Evolutionary conservation across 371 early-diverging fungal genomes (phyloP), one percentile per base, ranked within the genome.

Genomic region (Mucor irregularis): DNA sequence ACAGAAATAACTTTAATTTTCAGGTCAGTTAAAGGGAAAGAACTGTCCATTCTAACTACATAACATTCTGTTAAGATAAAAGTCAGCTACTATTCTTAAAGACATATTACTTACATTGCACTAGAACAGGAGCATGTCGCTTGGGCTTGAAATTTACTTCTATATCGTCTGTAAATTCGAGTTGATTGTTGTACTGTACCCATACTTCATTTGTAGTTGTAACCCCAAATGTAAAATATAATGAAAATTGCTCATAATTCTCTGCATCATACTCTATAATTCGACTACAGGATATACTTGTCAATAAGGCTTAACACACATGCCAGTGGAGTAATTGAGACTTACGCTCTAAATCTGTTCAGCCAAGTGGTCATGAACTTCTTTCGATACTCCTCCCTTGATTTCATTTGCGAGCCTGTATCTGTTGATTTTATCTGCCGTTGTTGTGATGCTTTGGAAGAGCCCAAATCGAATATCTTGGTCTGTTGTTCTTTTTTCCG

Each of bases 1-100:
- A 40, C 56, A n/a, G 56, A 56, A 21, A 56, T 48, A 10, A 56
- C 16, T 25, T 47, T 37, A 8, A 56, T 39, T 13, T 39, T 38
- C 2, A 56, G 16, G 4, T 19, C 19, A 22, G n/a, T 48, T 11
- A 22, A 26, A 4, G 47, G 22, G 31, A 48, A 19, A 22, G 0
- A 4, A 47, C 2, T 5, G 21, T 39, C 14, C 34, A 39, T 44
- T 8, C 24, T 29, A 14, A 56, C 29, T 16, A 35, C 1, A 33
- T 14, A 53, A 22, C 28, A 40, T 16, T 11, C 38, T 29, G 4
- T 39, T 1, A 10, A 1, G 5, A 5, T 22, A 34, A 4, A 1
- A 14, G 16, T 9, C 5, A 6, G 19, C 10, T 30, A 16, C 10
- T 11, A 39, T 40, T 0, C 13, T 5, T 17, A 10, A 10, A 34